Evolutionary conservation across 768 basidiomycete genomes (phyloP).

Genomic region (Psilocybe tampanensis): DNA sequence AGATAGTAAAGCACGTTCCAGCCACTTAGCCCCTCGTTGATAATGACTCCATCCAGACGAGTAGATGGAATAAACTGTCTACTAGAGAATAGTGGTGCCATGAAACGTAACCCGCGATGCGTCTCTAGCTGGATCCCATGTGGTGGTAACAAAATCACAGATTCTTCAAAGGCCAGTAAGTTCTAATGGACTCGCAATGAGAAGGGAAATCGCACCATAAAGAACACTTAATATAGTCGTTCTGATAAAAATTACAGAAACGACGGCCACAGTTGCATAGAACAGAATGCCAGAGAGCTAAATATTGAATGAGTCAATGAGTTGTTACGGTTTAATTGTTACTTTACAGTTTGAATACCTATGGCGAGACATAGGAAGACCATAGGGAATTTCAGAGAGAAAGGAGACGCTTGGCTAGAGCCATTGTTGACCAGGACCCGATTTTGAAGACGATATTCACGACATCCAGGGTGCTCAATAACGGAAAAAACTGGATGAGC

Average conservation of each 20-base stretch:
- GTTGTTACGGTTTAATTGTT: not conserved
- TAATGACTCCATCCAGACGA: conserved; percentile 59
- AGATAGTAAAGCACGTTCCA: conserved; percentile 79
- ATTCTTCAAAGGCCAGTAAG: conserved; percentile 48
- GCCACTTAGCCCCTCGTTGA: conserved; percentile 72
- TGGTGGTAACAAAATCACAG: conserved; percentile 62
- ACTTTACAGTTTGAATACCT: conserved; percentile 32
- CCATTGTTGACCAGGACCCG: conserved; percentile 41
- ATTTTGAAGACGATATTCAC: conserved; percentile 65
- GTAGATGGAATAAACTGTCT: conserved; percentile 64
- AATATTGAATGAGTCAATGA: not conserved
- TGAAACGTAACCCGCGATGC: conserved; percentile 54
- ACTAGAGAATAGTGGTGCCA: conserved; percentile 32
- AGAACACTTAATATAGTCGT: conserved; percentile 9
- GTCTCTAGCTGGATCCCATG: conserved; percentile 80
- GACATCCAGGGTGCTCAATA: conserved; percentile 44
- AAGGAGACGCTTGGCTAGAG: conserved; percentile 22
- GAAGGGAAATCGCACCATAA: conserved; percentile 18
- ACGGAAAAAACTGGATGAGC: conserved; percentile 55
- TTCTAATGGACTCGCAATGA: not conserved
- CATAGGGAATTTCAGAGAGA: conserved; percentile 13
- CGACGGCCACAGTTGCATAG: not conserved
- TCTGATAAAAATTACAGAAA: not conserved
- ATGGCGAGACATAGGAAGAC: conserved; percentile 31
- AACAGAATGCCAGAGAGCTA: not conserved